These are phyloP conservation scores for Tolypocladium tropicale DNA, from an alignment of 2,329 filamentous ascomycete species.

Conservation along the genomic window DNA sequence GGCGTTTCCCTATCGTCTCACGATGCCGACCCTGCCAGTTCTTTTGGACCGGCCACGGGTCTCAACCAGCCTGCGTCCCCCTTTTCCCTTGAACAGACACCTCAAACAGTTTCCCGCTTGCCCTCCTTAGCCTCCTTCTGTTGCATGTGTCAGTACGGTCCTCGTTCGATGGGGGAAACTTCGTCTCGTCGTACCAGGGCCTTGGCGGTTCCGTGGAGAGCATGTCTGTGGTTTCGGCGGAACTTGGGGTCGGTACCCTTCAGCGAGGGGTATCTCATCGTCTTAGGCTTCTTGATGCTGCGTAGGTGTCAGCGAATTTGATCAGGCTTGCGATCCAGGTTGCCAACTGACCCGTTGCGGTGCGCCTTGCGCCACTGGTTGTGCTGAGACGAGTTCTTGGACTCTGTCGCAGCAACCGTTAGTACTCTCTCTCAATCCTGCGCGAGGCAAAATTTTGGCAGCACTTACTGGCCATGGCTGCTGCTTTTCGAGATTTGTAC, in stretches of 20 bases:
- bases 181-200: constrained; percentile 62
- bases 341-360: constrained; percentile 79
- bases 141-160: constrained; percentile 22
- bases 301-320: constrained; percentile 9
- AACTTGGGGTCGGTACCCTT: constrained; percentile 99
- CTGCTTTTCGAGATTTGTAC: constrained; percentile 16
- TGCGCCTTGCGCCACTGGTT: constrained; percentile 98
- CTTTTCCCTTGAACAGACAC: constrained; percentile 9
- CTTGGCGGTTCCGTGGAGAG: constrained; percentile 97
- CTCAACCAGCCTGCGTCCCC: background rate
- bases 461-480: constrained; percentile 32
- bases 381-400: constrained; percentile 99
- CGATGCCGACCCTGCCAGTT: background rate
- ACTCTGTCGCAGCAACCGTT: constrained; percentile 50
- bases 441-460: background rate
- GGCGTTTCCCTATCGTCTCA: background rate
- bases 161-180: constrained; percentile 11
- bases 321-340: background rate
- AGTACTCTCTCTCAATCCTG: background rate
- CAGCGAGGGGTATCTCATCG: constrained; percentile 94
- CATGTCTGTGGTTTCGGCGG: constrained; percentile 99
- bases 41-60: background rate
- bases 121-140: constrained; percentile 98
- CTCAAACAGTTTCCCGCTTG: constrained; percentile 77
- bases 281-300: constrained; percentile 99